Percentiles rank a stretch among this genome's conserved stretches.
Conservation (phyloP, 257 asterid species). For the Lycium barbarum region DNA sequence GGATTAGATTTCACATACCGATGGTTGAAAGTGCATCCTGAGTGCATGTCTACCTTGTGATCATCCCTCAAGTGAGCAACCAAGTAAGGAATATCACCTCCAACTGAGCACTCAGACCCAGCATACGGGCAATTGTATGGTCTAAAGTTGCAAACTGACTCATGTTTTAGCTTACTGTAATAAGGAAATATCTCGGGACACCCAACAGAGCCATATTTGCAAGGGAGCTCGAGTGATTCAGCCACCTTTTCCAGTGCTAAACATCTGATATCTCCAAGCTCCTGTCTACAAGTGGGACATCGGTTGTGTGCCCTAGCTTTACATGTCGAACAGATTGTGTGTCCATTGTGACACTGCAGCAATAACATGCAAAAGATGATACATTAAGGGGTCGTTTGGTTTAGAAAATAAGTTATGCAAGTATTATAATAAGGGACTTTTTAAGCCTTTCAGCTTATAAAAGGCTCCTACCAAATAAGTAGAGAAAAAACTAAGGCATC, state of each 20-base stretch:
- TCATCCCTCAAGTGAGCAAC: constrained; percentile 39
- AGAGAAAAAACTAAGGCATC: constrained; percentile 1
- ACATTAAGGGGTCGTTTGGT: not conserved
- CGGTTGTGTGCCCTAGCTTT: constrained; percentile 36
- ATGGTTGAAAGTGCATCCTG: constrained; percentile 37
- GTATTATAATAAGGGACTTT: no score
- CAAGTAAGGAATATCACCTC: constrained; percentile 36
- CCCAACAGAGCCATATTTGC: constrained; percentile 36
- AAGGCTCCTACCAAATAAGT: not conserved
- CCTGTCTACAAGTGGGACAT: constrained; percentile 38
- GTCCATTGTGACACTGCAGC: constrained; percentile 41
- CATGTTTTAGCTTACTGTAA: constrained; percentile 37
- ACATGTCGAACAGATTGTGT: constrained; percentile 37
- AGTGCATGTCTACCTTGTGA: constrained; percentile 40
- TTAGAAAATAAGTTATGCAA: not conserved
- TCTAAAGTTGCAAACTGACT: constrained; percentile 32
- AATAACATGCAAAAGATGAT: not conserved
- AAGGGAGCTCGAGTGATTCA: constrained; percentile 36
- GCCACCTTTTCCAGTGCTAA: constrained; percentile 38
- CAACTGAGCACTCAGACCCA: constrained; percentile 35
- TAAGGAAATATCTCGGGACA: constrained; percentile 35
- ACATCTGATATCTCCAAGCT: constrained; percentile 38
- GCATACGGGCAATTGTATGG: constrained; percentile 37
- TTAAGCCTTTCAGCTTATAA: not conserved
- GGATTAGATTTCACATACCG: constrained; percentile 39